A percentile compares a stretch with the other conserved stretches of the same genome.
Evolutionary conservation across 1,284 basidiomycete species (phyloP).

Genomic region (Cryptococcus sp.): DNA sequence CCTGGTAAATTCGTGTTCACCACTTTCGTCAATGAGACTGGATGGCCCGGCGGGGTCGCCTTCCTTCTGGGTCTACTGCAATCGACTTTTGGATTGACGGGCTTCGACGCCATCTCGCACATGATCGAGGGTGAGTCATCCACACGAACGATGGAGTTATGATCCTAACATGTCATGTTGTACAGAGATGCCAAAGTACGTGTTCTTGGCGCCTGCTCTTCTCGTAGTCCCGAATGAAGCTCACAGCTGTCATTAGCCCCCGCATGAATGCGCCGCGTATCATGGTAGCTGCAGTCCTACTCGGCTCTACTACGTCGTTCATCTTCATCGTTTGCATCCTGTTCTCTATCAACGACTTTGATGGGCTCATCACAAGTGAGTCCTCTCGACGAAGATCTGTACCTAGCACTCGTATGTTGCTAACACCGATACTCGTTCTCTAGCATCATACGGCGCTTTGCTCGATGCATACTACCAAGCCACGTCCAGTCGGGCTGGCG

Average conservation of each 20-base stretch:
- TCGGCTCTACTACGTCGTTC: conserved; percentile 62
- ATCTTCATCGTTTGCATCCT: conserved; percentile 66
- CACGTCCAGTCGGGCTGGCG: conserved; percentile 62
- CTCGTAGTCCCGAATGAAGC: conserved; percentile 39
- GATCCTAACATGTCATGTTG: neutral
- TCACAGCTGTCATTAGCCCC: neutral
- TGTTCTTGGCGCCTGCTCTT: neutral
- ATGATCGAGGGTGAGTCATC: conserved; percentile 26
- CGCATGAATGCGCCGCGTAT: conserved; percentile 30
- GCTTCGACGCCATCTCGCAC: conserved; percentile 35
- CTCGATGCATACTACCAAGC: conserved; percentile 67
- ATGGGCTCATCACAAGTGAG: conserved; percentile 57
- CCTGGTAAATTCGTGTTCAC: conserved; percentile 51
- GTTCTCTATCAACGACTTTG: conserved; percentile 65
- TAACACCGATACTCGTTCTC: neutral
- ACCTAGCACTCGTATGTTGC: too few relatives aligned
- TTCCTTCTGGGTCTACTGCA: conserved; percentile 55
- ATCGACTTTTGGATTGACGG: conserved; percentile 51
- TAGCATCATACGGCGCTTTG: conserved; percentile 62
- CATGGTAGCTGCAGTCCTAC: conserved; percentile 59
- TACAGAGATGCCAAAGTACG: conserved; percentile 1
- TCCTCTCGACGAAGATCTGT: too few relatives aligned
- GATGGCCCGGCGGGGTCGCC: conserved; percentile 55
- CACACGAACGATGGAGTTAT: neutral
- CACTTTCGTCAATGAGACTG: conserved; percentile 51